These are phyloP conservation scores for Mimosa bimucronata DNA, from an alignment of 306 rosid genomes.

Conservation along the genomic window DNA sequence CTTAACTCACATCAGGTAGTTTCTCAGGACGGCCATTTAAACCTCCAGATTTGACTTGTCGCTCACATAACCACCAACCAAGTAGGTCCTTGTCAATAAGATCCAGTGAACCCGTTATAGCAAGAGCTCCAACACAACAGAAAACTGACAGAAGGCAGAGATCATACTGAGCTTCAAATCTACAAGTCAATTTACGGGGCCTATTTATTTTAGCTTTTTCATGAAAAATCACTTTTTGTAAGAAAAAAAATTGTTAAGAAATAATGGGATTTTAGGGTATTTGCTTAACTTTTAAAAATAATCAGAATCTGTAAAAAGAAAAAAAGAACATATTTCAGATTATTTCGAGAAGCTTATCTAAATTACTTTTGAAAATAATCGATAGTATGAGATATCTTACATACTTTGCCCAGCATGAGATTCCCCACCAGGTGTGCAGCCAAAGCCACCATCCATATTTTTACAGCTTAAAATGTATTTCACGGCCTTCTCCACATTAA, in stretches of 20 bases:
- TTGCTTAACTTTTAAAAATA: not conserved
- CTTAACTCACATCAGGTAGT: slow-evolving; percentile 72
- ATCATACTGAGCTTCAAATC: slow-evolving; percentile 7
- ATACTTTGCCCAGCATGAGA: slow-evolving; percentile 93
- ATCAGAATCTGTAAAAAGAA: not conserved
- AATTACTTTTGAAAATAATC: too few relatives aligned
- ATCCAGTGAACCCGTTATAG: slow-evolving; percentile 77
- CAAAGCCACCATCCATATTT: slow-evolving; percentile 95
- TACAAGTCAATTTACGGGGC: slow-evolving; percentile 17
- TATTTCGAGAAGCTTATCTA: too few relatives aligned
- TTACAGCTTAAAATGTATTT: slow-evolving; percentile 78
- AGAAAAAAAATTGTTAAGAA: too few relatives aligned
- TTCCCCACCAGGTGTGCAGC: slow-evolving; percentile 93
- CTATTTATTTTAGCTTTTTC: not conserved
- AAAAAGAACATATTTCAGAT: too few relatives aligned
- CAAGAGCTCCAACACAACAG: slow-evolving; percentile 94
- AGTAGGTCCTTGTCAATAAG: slow-evolving; percentile 83
- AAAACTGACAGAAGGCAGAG: slow-evolving; percentile 62
- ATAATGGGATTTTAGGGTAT: not conserved
- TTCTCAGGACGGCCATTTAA: slow-evolving; percentile 93
- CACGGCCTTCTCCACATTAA: slow-evolving; percentile 84
- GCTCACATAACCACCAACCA: slow-evolving; percentile 96
- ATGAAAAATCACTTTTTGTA: not conserved
- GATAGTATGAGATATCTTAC: slow-evolving; percentile 20
- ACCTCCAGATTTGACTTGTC: slow-evolving; percentile 91